These are phyloP conservation scores for Yamadazyma kanchanaburiensis DNA, from an alignment of 1,139 yeast species.

Conservation along the genomic window DNA sequence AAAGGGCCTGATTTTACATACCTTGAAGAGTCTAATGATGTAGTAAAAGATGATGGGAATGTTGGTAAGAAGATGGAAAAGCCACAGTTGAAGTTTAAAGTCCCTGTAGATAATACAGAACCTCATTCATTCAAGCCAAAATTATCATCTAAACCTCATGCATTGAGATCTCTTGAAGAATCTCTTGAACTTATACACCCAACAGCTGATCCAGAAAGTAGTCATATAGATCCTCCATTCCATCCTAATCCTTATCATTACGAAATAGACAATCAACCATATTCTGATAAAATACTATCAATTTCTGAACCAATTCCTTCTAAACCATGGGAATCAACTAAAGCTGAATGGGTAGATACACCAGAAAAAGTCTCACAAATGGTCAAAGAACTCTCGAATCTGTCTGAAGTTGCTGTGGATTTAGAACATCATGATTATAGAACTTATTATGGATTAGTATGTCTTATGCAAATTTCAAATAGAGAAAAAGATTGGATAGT, in stretches of 20 bases:
- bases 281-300: slow-evolving; percentile 56
- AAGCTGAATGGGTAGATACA: slow-evolving; percentile 72
- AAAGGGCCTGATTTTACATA: slow-evolving; percentile 31
- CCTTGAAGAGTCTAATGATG: slow-evolving; percentile 41
- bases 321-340: slow-evolving; percentile 61
- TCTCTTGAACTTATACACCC: slow-evolving; percentile 36
- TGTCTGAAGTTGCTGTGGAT: slow-evolving; percentile 84
- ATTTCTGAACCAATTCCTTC: slow-evolving; percentile 52
- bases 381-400: slow-evolving; percentile 48
- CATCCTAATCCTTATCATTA: slow-evolving; percentile 77
- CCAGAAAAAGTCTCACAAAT: slow-evolving; percentile 49
- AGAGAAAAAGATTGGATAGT: slow-evolving; percentile 80
- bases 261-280: slow-evolving; percentile 72
- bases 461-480: slow-evolving; percentile 89
- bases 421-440: slow-evolving; percentile 94
- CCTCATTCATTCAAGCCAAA: slow-evolving; percentile 73
- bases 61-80: slow-evolving; percentile 51
- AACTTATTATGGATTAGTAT: slow-evolving; percentile 85
- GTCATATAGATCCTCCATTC: slow-evolving; percentile 52
- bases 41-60: slow-evolving; percentile 23
- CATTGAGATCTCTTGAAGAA: slow-evolving; percentile 54
- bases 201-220: slow-evolving; percentile 19
- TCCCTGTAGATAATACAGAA: slow-evolving; percentile 66
- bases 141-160: slow-evolving; percentile 67
- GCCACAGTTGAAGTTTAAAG: slow-evolving; percentile 67